Base-by-base conservation (phyloP, 148 eudicot genomes). In the Persicaria maculosa region DNA sequence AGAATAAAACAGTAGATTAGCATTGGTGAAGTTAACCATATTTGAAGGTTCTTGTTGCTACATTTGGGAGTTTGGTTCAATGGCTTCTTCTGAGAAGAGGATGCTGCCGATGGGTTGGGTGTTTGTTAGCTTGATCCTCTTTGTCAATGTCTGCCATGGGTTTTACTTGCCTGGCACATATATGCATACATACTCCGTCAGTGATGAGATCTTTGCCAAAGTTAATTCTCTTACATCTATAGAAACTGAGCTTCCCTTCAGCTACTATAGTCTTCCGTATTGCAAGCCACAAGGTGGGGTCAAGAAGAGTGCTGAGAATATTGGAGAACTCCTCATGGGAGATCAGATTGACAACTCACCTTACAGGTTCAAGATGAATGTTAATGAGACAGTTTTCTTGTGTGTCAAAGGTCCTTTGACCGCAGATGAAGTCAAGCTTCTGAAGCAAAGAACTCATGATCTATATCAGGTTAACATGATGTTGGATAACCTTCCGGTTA, bases 301-400 rank as follows among this genome's bases (percentile, higher is more conserved):
- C 52, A 75, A 75, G 72, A 75, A 75, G 53, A 75, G 78, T 68
- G 78, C 78, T 14, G 78, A 75, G 72, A 75, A 75, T 50, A 62
- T 75, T 17, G 78, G 78, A 19, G 78, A 75, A 45, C 73, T 75
- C 50, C 78, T 75, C 19, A 75, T 75, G 78, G 78, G 78, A 50
- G 78, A 75, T 68, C 72, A 75, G 78, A 75, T 75, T 10, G 72
- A 75, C 40, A 75, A 75, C 78, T 75, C 78, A 50, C 72, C 78
- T 0, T 75, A 75, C 40, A 73, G 64, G 20, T 75, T 75, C 62
- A 52, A n/a, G 58, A 75, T 75, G 78, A 75, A 75, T 53, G 48
- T 48, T 15, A 65, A 68, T 36, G 78, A 75, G 65, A 47, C 78
- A 36, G 47, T 68, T 68, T 75, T 75, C 73, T 54, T 75, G 40